Base-by-base conservation (phyloP, 352 stramenopile genomes). In the Peronosclerospora sorghi region DNA sequence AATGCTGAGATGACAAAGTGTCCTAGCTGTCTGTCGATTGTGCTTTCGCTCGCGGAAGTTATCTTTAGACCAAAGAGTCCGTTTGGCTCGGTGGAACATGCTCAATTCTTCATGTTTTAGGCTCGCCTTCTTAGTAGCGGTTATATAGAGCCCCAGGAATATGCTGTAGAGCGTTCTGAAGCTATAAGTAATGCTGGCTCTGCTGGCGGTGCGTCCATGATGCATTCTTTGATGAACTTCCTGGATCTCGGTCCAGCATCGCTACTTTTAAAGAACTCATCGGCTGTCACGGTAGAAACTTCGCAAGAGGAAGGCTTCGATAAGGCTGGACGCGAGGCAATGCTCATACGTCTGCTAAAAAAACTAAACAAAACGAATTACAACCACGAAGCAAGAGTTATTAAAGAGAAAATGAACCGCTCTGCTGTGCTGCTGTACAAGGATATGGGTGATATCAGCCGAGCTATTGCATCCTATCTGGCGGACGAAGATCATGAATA, bases 81-180 rank as follows among this genome's bases (percentile, higher is more conserved):
- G 7, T 92, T 92, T 42, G 86, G 73, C 47, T 85, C 77, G 10
- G 69, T 88, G 6, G 80, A 92, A 45, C 73, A 92, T 45, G 78
- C 77, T 18, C 77, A 89, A 35, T 93, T 90, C 60, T 93, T 88
- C 44, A 93, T 93, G 80, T 93, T 93, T 43, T 77, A 93, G 45
- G 80, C 80, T 23, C 72, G 78, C 14, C 41, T 90, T 43, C 59
- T 93, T 14, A 93, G 80, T 68, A 71, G 76, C 17, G 80, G 74
- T 2, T 78, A 70, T 2, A 92, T 92, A 29, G 80, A 92, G 40
- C 65, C 76, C 2, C 75, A 89, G 26, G 68, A 87, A 41, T 93
- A 93, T 39, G 80, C 78, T 1, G 74, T 83, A 44, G 70, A 73
- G 1, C 75, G 75, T 49, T 65, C 61, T 8, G 38, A 74, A 18